phyloP scores from a whole-genome alignment of 2,329 filamentous ascomycete species.

The Phialemonium atrogriseum region DNA sequence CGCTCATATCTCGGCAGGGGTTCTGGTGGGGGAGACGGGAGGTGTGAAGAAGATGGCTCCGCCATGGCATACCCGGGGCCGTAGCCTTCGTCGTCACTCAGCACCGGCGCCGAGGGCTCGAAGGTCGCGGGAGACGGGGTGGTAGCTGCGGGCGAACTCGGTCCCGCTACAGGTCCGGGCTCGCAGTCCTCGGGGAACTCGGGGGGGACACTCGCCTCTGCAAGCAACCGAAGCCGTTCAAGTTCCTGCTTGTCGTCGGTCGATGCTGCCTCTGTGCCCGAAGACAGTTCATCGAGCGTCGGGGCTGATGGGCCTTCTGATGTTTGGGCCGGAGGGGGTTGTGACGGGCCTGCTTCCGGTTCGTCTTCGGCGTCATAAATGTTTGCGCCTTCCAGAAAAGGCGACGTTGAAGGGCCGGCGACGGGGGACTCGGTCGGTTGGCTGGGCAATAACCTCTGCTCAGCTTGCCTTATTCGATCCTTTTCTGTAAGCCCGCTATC shows the following conservation, averaged over 20 bases:
- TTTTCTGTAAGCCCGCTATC: conserved; percentile 70
- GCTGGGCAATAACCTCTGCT: conserved; percentile 73
- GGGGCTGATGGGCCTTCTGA: conserved; percentile 33
- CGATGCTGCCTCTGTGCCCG: conserved; percentile 16
- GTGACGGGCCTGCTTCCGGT: conserved; percentile 15
- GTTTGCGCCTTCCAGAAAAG: conserved; percentile 34
- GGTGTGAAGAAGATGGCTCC: not conserved
- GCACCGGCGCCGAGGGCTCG: conserved; percentile 48
- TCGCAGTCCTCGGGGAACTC: conserved; percentile 47
- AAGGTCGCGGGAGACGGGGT: conserved; percentile 15
- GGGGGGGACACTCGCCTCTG: conserved; percentile 56
- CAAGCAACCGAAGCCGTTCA: conserved; percentile 56
- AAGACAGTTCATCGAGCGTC: conserved; percentile 34
- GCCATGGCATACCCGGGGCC: conserved; percentile 16
- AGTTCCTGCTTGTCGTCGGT: conserved; percentile 75
- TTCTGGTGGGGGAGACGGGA: conserved; percentile 10
- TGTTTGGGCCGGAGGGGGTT: conserved; percentile 8
- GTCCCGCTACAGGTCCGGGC: conserved; percentile 17
- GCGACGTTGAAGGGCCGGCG: conserved; percentile 31
- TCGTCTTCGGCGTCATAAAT: conserved; percentile 40
- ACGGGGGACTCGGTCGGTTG: conserved; percentile 43
- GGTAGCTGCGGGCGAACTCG: conserved; percentile 18
- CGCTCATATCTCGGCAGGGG: conserved; percentile 21
- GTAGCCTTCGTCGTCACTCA: conserved; percentile 37
- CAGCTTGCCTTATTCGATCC: conserved; percentile 67